Conservation (phyloP, 306 rosid species). For the cucumber (Cucumis sativus) region Cucumber_9930_V3 NC_026657.2:31999501-32000000, state of each 20-base stretch:
- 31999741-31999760: background rate
- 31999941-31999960: background rate
- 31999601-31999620: too few relatives aligned
- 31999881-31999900: background rate
- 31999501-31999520: background rate
- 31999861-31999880: background rate
- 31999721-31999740: background rate
- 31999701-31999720: background rate
- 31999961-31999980: slow-evolving; percentile 1
- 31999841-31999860: background rate
- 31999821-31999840: background rate
- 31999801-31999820: background rate
- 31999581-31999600: background rate
- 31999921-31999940: background rate
- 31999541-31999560: background rate
- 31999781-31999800: background rate
- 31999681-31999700: slow-evolving; percentile 3
- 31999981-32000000: slow-evolving; percentile 2
- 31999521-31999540: background rate
- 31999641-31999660: background rate
- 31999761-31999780: background rate
- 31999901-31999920: slow-evolving; percentile 2
- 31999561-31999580: background rate
- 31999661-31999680: background rate
- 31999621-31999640: background rate